Base-by-base conservation (phyloP, 2,329 filamentous ascomycete genomes). In the Cordyceps militaris region DNA sequence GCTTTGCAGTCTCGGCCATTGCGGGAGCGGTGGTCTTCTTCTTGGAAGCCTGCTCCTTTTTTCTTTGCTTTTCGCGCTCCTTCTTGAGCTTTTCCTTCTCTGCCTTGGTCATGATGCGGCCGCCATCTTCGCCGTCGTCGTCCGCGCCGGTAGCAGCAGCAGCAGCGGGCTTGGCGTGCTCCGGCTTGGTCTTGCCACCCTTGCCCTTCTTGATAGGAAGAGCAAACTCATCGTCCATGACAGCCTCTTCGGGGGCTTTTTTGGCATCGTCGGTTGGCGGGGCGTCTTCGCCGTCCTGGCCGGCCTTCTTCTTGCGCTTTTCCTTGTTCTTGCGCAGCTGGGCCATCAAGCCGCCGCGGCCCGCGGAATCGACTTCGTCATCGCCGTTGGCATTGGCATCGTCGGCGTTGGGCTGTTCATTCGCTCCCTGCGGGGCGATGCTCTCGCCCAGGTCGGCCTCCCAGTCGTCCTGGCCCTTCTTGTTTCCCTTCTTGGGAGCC, bases 21-120 rank as follows among this genome's bases (percentile, higher is more conserved):
- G 92, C 73, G 24, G 79, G 75, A 38, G 73, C 74, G 14, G 75
- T 74, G 5, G 67, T 61, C 76, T 94, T 96, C 80, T 96, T 96
- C 77, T 92, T 91, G 28, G 88, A 85, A 63, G 91, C 90, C 87
- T 97, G 88, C 74, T 99, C 94, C 84, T 92, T 99, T 79, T 99
- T 99, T 64, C 92, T 83, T 76, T 94, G 89, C 84, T 99, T 99
- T 79, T 99, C 94, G 61, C 91, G 86, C 78, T 99, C 94, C 77
- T 97, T 99, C 82, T 93, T 97, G 68, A 93, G 81, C 75, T 91
- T 96, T 73, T 99, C 94, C 78, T 99, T 99, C 77, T 99, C 92
- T 59, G 95, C 94, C 83, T 97, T 99, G 40, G 91, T 96, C 76
- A 97, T 85, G 50, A 97, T 80, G 57, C 85, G 83, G 46, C 87